Evolutionary conservation across 495 filamentous ascomycete genomes (phyloP).

Genomic region (Clohesyomyces aquaticus): DNA sequence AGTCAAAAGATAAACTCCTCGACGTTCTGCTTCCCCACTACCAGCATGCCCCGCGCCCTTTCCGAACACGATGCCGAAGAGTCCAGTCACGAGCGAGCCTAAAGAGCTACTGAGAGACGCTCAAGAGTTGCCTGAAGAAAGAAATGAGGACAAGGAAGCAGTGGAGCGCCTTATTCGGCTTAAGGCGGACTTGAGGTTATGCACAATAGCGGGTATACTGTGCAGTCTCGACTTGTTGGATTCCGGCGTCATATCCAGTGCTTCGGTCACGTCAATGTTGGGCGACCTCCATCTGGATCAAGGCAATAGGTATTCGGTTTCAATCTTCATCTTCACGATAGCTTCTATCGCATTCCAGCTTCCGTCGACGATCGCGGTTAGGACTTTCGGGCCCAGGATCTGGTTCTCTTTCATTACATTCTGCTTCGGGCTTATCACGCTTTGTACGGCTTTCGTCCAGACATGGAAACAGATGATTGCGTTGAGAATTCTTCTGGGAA

Average conservation of each 20-base stretch:
- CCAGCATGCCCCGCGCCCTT: background rate
- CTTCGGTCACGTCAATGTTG: constrained; percentile 75
- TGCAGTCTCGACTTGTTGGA: constrained; percentile 75
- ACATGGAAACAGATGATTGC: constrained; percentile 77
- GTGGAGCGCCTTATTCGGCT: constrained; percentile 53
- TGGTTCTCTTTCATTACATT: constrained; percentile 73
- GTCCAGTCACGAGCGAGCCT: background rate
- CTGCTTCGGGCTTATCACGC: constrained; percentile 70
- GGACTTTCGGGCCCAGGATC: constrained; percentile 67
- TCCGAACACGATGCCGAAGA: background rate
- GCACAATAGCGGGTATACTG: constrained; percentile 73
- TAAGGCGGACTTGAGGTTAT: constrained; percentile 74
- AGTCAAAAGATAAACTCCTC: background rate
- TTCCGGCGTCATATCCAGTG: constrained; percentile 75
- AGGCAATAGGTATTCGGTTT: constrained; percentile 68
- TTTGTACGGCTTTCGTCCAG: constrained; percentile 71
- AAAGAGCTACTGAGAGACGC: background rate
- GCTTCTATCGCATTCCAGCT: constrained; percentile 75
- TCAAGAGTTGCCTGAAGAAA: background rate
- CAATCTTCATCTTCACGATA: constrained; percentile 81
- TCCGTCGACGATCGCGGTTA: constrained; percentile 71
- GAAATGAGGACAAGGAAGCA: constrained; percentile 18
- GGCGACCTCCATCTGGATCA: constrained; percentile 63
- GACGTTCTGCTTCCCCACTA: background rate
- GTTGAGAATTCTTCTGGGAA: constrained; percentile 70